phyloP scores from a whole-genome alignment of 768 basidiomycete genomes.

The Boletus rufocinnamomeus region DNA sequence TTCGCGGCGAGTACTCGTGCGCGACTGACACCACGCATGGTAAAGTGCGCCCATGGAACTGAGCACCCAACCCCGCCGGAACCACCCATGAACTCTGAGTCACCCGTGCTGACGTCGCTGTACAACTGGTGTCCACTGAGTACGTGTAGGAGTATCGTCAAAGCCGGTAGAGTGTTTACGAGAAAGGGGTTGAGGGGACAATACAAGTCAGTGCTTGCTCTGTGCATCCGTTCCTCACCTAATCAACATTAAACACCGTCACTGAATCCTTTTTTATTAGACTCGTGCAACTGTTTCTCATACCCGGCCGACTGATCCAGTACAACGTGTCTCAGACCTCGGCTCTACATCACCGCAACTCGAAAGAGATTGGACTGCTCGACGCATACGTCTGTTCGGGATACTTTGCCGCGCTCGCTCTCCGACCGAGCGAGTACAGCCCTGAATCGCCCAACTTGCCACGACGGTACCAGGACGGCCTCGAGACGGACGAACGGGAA shows the following conservation, averaged over 20 bases:
- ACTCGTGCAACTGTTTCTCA: constrained; percentile 71
- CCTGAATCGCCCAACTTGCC: constrained; percentile 54
- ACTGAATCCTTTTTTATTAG: constrained; percentile 35
- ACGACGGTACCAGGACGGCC: constrained; percentile 84
- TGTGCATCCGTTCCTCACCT: too few species aligned
- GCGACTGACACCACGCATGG: constrained; percentile 57
- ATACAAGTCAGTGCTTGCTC: constrained; percentile 63
- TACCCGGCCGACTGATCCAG: constrained; percentile 71
- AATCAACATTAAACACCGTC: not conserved
- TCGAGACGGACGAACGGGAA: constrained; percentile 83
- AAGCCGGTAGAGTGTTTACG: constrained; percentile 72
- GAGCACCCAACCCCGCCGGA: constrained; percentile 50
- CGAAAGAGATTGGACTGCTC: constrained; percentile 58
- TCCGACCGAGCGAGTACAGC: constrained; percentile 64
- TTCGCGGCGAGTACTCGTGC: constrained; percentile 52
- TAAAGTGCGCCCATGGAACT: constrained; percentile 32
- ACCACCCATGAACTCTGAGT: constrained; percentile 52
- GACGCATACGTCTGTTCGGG: constrained; percentile 90
- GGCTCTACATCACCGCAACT: constrained; percentile 56
- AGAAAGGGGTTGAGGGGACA: constrained; percentile 70
- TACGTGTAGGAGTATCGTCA: constrained; percentile 74
- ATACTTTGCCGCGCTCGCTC: constrained; percentile 67
- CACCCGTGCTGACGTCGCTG: constrained; percentile 60
- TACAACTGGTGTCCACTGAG: constrained; percentile 90
- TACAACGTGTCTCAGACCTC: constrained; percentile 65